These are phyloP conservation scores for Candida alai DNA, from an alignment of 805 yeast species.

Conservation along the genomic window DNA sequence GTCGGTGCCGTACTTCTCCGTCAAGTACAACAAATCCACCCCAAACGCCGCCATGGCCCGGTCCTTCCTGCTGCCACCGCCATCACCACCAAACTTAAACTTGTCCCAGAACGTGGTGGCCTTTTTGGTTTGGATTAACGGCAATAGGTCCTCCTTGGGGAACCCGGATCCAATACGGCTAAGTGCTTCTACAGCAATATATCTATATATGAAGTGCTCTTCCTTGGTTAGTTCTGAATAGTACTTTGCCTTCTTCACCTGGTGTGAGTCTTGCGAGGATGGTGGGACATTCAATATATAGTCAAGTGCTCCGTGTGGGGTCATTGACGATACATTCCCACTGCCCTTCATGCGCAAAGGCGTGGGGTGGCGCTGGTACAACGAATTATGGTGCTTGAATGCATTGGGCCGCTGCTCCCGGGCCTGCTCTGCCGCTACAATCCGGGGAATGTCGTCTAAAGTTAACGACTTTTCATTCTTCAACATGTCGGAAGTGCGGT, in stretches of 20 bases:
- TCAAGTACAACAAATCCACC: conserved; percentile 63
- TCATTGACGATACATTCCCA: neutral
- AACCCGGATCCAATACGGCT: conserved; percentile 26
- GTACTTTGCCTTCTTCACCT: conserved; percentile 33
- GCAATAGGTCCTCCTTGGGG: conserved; percentile 33
- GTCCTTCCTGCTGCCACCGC: conserved; percentile 21
- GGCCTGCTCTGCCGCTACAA: conserved; percentile 96
- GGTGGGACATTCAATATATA: conserved; percentile 3
- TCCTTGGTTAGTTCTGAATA: conserved; percentile 59
- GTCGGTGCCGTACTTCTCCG: conserved; percentile 73
- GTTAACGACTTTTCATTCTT: conserved; percentile 83
- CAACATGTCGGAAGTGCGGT: conserved; percentile 65
- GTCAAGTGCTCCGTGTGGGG: conserved; percentile 10
- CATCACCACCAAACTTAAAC: conserved; percentile 34
- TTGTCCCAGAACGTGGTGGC: conserved; percentile 52
- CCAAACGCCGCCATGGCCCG: conserved; percentile 61
- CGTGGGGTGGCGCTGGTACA: conserved; percentile 33
- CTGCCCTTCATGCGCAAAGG: conserved; percentile 4
- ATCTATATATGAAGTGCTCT: conserved; percentile 58
- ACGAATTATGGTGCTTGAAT: conserved; percentile 67
- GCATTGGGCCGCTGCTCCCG: conserved; percentile 91
- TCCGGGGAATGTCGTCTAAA: conserved; percentile 92
- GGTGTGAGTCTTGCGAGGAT: conserved; percentile 1
- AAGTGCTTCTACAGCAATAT: conserved; percentile 54
- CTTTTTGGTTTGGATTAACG: conserved; percentile 41